These are phyloP conservation scores for Colletotrichum musae DNA, from an alignment of 2,329 filamentous ascomycete species.

Conservation along the genomic window DNA sequence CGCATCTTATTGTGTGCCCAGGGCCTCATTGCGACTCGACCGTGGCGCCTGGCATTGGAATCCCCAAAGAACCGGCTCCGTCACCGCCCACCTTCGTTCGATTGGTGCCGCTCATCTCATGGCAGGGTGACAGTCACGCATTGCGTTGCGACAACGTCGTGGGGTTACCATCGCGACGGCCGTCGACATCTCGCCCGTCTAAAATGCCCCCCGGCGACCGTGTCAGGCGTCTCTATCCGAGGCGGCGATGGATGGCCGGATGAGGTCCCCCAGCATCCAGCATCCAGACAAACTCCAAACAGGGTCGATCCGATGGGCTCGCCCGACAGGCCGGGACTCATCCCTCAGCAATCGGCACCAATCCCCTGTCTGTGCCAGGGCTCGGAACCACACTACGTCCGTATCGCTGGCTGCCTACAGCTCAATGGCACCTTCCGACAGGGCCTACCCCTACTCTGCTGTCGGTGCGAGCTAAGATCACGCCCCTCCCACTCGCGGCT, in stretches of 20 bases:
- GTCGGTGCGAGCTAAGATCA: conserved; percentile 9
- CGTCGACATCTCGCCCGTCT: neutral
- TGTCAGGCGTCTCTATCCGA: conserved; percentile 19
- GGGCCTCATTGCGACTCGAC: no score
- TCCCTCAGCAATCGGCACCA: conserved; percentile 22
- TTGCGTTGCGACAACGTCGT: neutral
- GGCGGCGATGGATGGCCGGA: conserved; percentile 1
- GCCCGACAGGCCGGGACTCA: conserved; percentile 35
- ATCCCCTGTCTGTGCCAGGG: conserved; percentile 36
- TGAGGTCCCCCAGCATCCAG: conserved; percentile 18
- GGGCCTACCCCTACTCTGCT: conserved; percentile 16
- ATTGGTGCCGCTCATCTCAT: neutral
- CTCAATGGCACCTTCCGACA: conserved; percentile 29
- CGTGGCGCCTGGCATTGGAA: neutral
- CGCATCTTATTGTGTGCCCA: conserved; percentile 44
- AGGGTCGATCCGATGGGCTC: conserved; percentile 21
- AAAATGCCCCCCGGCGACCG: neutral
- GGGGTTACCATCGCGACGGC: neutral
- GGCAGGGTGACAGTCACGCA: neutral
- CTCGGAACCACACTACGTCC: conserved; percentile 37
- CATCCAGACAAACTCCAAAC: conserved; percentile 24
- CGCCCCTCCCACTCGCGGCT: neutral
- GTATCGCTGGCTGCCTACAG: conserved; percentile 39
- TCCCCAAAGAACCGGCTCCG: no score
- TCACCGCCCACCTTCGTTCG: neutral